Evolutionary conservation across 1,284 basidiomycete genomes (phyloP), one percentile per base, ranked within the genome.

Genomic region (Irpex rosettiformis): DNA sequence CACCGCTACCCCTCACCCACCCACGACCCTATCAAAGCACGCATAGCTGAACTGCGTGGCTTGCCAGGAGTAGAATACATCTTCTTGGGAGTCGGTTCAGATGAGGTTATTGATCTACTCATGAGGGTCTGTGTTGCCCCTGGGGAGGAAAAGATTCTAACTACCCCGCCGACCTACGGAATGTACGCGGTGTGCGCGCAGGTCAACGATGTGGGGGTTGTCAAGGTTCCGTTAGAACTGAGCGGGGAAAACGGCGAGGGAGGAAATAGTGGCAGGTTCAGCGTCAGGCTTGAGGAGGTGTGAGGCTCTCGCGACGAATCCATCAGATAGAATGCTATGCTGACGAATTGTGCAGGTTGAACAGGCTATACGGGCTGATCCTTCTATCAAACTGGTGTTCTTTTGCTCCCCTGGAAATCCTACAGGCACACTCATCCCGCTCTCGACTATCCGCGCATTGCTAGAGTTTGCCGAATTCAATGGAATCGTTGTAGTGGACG

Each of bases 341-440:
- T 57, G 40, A 58, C 45, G 30, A 11, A n/a, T 49, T 37, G 60
- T 21, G 47, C 59, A 96, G 91, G 80, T 96, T 65, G 89, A 93
- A 71, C 77, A 80, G 58, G 81, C 82, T 0, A 77, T 95, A 58
- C 77, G 80, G 24, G 77, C 79, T 11, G 83, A 94, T 71, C 82
- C 88, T 0, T 75, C 79, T 2, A 91, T 98, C 75, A 98, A 98
- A 70, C 82, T 99, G 55, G 82, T 97, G 60, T 95, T 98, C 78
- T 80, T 99, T 56, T 98, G 96, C 75, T 98, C 96, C 1, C 97
- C 96, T 0, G 97, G 97, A 2, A 99, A 99, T 71, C 97, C 97
- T 0, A 97, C 96, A 0, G 95, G 96, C 13, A 98, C 96, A 0
- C 75, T 91, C 27, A 87, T 99, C 56, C 82, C 93, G 0, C 81